Evolutionary conservation across 2,329 filamentous ascomycete species (phyloP).

Genomic region (Fusarium secorum): DNA sequence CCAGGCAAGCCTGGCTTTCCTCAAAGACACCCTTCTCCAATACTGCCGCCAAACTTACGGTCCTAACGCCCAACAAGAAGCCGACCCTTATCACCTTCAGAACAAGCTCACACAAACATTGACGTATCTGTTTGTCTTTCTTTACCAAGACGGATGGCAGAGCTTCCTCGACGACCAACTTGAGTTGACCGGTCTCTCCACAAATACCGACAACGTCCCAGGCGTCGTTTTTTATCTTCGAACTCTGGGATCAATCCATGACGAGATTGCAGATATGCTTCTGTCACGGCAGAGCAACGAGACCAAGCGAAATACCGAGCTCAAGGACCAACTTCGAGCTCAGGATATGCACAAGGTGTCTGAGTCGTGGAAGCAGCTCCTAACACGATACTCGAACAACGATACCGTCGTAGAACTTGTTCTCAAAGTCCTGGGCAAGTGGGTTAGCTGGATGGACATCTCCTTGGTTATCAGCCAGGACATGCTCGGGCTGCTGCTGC

Average conservation of each 20-base stretch:
- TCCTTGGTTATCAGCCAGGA: conserved; percentile 88
- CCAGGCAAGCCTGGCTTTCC: conserved; percentile 71
- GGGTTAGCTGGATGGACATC: conserved; percentile 99
- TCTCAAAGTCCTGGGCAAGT: conserved; percentile 90
- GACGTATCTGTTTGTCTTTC: conserved; percentile 88
- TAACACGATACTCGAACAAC: conserved; percentile 77
- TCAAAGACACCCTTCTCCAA: conserved; percentile 82
- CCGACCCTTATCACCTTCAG: conserved; percentile 81
- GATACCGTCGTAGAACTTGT: conserved; percentile 84
- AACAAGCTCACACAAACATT: conserved; percentile 98
- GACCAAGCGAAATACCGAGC: conserved; percentile 82
- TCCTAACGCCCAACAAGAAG: conserved; percentile 61
- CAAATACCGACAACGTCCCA: conserved; percentile 72
- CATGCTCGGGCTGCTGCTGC: conserved; percentile 85
- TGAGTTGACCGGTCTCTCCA: conserved; percentile 71
- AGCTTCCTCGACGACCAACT: conserved; percentile 92
- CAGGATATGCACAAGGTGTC: conserved; percentile 91
- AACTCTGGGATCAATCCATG: conserved; percentile 87
- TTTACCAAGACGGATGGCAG: conserved; percentile 88
- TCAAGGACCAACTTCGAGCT: conserved; percentile 89
- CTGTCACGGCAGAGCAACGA: conserved; percentile 80
- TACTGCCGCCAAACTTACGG: conserved; percentile 83
- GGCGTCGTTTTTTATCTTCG: conserved; percentile 90
- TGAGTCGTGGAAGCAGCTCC: conserved; percentile 88
- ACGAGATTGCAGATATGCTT: conserved; percentile 95